These are phyloP conservation scores for Golubevia pallescens DNA, from an alignment of 1,284 basidiomycete species.

Conservation along the genomic window DNA sequence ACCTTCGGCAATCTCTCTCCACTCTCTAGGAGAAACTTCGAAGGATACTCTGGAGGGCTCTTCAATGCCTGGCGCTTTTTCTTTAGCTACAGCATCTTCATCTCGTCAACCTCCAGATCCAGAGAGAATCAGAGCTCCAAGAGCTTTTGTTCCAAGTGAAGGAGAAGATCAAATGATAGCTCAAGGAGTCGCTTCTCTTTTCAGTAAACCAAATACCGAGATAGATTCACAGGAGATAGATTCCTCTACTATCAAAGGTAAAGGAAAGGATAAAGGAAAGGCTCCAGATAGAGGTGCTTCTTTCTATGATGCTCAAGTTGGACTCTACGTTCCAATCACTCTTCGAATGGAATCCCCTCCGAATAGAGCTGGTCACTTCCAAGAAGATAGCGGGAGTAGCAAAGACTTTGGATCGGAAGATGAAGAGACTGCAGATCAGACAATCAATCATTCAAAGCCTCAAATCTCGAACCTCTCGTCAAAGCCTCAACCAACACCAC, in stretches of 20 bases:
- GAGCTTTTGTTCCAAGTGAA: background rate
- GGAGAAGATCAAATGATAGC: background rate
- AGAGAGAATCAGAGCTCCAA: background rate
- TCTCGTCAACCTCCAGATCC: background rate
- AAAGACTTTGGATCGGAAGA: conserved; percentile 15
- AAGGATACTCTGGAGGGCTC: background rate
- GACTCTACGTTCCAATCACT: conserved; percentile 17
- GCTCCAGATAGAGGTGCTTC: background rate
- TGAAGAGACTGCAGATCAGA: background rate
- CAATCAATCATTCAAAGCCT: background rate
- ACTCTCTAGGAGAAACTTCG: background rate
- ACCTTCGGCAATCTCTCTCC: background rate
- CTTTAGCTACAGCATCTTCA: background rate
- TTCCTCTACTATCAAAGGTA: background rate
- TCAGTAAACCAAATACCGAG: background rate
- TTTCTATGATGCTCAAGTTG: conserved; percentile 2
- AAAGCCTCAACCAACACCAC: background rate
- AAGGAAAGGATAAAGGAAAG: background rate
- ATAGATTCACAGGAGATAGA: background rate
- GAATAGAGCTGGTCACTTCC: conserved; percentile 20
- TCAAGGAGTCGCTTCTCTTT: background rate
- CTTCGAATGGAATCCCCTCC: conserved; percentile 3
- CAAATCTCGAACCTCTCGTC: background rate
- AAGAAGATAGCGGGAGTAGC: conserved; percentile 33
- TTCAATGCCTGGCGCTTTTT: background rate